These are phyloP conservation scores for Cairneyella variabilis DNA, from an alignment of 495 filamentous ascomycete genomes.

Conservation along the genomic window DNA sequence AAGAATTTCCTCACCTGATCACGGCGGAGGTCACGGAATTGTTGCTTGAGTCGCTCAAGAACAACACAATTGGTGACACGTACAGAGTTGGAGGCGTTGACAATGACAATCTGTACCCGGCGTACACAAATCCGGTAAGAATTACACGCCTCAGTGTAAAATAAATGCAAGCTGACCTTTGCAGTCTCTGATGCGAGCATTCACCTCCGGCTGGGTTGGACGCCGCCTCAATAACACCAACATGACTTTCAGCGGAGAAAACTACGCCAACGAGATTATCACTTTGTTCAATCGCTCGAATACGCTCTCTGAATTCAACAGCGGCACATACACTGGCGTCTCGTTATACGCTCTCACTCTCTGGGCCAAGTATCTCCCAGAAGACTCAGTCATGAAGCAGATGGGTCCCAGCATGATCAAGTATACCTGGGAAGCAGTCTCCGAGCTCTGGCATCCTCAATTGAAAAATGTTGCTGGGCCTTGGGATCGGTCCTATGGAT, in stretches of 20 bases:
- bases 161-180: background rate
- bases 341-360: slow-evolving; percentile 39
- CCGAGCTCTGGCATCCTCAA: slow-evolving; percentile 34
- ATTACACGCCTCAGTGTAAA: background rate
- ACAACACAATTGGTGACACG: slow-evolving; percentile 34
- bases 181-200: slow-evolving; percentile 38
- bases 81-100: slow-evolving; percentile 42
- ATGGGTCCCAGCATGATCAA: slow-evolving; percentile 29
- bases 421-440: slow-evolving; percentile 31
- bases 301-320: slow-evolving; percentile 41
- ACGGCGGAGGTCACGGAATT: slow-evolving; percentile 26
- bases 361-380: slow-evolving; percentile 35
- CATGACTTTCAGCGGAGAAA: slow-evolving; percentile 35
- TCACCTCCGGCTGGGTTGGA: slow-evolving; percentile 35
- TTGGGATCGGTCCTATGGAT: slow-evolving; percentile 42
- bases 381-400: slow-evolving; percentile 29
- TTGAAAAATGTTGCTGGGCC: slow-evolving; percentile 39
- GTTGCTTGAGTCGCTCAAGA: slow-evolving; percentile 32
- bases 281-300: slow-evolving; percentile 33
- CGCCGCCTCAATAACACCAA: slow-evolving; percentile 32
- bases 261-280: slow-evolving; percentile 32
- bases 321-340: slow-evolving; percentile 40
- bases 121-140: slow-evolving; percentile 35
- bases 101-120: slow-evolving; percentile 40
- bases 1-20: slow-evolving; percentile 35